Evolutionary conservation across 441 rosid species (phyloP).

Genomic region (Kokia cookei): DNA sequence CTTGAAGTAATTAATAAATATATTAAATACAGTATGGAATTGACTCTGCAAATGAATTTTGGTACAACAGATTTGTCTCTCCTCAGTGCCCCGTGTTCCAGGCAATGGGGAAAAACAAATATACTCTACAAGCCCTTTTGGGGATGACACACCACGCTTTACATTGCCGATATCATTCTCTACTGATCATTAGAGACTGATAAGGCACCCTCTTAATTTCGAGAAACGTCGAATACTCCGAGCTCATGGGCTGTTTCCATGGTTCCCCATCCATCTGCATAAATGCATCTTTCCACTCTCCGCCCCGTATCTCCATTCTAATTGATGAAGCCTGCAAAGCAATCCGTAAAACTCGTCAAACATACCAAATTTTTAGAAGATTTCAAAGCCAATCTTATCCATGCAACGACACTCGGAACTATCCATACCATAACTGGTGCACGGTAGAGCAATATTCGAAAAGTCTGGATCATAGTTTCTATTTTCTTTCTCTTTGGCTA

Average conservation of each 20-base stretch:
- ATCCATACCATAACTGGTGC: not conserved
- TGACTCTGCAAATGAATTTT: not conserved
- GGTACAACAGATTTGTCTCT: not conserved
- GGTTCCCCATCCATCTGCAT: slow-evolving; percentile 99
- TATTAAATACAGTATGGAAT: not conserved
- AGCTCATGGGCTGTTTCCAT: slow-evolving; percentile 80
- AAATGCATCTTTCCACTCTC: slow-evolving; percentile 77
- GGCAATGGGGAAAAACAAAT: not conserved
- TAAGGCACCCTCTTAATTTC: slow-evolving; percentile 78
- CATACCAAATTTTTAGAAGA: not conserved
- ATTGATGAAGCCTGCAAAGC: slow-evolving; percentile 72
- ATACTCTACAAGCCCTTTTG: not conserved
- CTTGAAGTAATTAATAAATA: too few relatives aligned
- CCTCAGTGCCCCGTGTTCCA: not conserved
- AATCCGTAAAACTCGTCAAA: not conserved
- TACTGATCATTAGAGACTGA: slow-evolving; percentile 64
- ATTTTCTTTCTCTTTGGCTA: not conserved
- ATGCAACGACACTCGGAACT: not conserved
- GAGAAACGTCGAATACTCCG: slow-evolving; percentile 64
- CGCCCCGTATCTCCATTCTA: slow-evolving; percentile 80
- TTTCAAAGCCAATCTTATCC: too few relatives aligned
- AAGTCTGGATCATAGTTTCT: not conserved
- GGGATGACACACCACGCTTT: not conserved
- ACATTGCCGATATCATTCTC: slow-evolving; percentile 28
- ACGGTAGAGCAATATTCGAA: not conserved